A percentile compares a stretch with the other conserved stretches of the same genome.
These are phyloP conservation scores for Coniferiporia sulphurascens DNA, from an alignment of 1,284 basidiomycete species.

Conservation along the genomic window DNA sequence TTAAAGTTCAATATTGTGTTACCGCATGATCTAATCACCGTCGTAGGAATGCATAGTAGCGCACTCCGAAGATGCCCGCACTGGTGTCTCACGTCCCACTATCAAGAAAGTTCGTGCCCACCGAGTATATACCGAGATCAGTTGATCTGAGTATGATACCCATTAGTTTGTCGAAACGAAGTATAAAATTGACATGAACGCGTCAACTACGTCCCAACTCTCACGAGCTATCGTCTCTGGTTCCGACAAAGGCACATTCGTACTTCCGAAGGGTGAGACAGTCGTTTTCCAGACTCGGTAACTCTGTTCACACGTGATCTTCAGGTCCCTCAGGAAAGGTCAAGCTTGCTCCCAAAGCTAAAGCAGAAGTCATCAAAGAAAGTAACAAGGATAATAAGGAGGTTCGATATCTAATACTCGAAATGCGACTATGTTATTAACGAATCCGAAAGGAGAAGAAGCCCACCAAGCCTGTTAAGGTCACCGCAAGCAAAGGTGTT, in stretches of 20 bases:
- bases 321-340: constrained; percentile 63
- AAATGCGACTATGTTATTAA: constrained; percentile 31
- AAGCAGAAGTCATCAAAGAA: constrained; percentile 56
- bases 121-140: background rate
- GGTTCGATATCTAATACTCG: constrained; percentile 25
- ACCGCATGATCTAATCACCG: constrained; percentile 3
- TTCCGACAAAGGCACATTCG: constrained; percentile 55
- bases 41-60: constrained; percentile 62
- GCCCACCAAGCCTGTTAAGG: background rate
- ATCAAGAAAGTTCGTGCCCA: constrained; percentile 66
- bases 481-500: background rate
- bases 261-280: constrained; percentile 54
- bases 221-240: constrained; percentile 69
- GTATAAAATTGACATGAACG: constrained; percentile 59
- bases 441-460: constrained; percentile 31
- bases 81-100: constrained; percentile 69
- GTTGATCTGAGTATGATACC: constrained; percentile 3
- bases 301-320: constrained; percentile 5
- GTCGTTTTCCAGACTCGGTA: background rate
- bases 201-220: constrained; percentile 58
- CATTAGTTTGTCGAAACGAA: constrained; percentile 67
- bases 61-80: constrained; percentile 60
- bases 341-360: constrained; percentile 57
- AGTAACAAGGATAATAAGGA: constrained; percentile 28
- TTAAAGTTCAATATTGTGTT: background rate